phyloP scores from a whole-genome alignment of 306 rosid species.

The Vachellia pachyceras region DNA sequence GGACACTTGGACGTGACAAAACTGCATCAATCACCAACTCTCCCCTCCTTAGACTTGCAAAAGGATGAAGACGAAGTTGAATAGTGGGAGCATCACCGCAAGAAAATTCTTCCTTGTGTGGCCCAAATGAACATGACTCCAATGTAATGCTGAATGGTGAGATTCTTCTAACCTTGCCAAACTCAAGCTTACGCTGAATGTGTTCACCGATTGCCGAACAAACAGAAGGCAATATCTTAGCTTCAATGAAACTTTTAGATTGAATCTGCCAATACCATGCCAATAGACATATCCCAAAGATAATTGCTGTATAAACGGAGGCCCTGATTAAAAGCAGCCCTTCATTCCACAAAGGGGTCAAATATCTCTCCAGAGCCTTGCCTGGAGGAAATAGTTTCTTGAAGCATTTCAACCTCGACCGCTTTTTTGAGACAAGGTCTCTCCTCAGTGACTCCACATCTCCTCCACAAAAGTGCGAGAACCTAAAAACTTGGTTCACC shows the following conservation, averaged over 20 bases:
- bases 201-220: constrained; percentile 71
- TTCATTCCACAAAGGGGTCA: constrained; percentile 67
- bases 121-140: constrained; percentile 85
- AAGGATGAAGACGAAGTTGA: constrained; percentile 73
- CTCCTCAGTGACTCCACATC: constrained; percentile 66
- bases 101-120: constrained; percentile 79
- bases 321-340: constrained; percentile 78
- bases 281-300: constrained; percentile 78
- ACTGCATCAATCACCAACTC: constrained; percentile 88
- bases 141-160: constrained; percentile 86
- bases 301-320: constrained; percentile 63
- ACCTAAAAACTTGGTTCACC: constrained; percentile 58
- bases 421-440: constrained; percentile 51
- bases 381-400: constrained; percentile 60
- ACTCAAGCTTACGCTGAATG: constrained; percentile 74
- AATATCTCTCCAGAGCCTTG: constrained; percentile 55
- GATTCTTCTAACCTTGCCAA: constrained; percentile 81
- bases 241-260: constrained; percentile 74
- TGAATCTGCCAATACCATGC: constrained; percentile 78
- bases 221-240: constrained; percentile 75
- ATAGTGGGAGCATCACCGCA: constrained; percentile 81
- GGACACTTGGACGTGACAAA: constrained; percentile 66
- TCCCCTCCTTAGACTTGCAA: constrained; percentile 86
- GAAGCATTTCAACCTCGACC: constrained; percentile 61
- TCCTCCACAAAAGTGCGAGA: constrained; percentile 62